Conservation (phyloP, 257 asterid species). For the Solanum pimpinellifolium region DNA sequence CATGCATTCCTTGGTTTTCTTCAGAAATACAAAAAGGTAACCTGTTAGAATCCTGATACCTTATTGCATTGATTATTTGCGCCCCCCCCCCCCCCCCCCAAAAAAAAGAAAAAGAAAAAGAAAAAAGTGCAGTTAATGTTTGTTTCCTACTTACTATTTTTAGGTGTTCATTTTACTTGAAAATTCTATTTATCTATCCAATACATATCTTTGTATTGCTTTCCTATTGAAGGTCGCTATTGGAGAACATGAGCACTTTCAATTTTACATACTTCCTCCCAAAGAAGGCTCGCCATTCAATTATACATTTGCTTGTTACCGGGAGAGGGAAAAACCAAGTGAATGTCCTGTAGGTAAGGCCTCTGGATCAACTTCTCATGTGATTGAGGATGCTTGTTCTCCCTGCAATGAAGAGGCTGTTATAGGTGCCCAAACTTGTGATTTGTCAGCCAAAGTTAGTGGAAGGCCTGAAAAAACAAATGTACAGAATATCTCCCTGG, state of each 20-base stretch:
- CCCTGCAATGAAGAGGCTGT: constrained; percentile 12
- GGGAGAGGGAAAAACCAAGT: constrained; percentile 9
- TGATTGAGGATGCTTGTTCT: constrained; percentile 19
- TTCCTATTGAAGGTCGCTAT: constrained; percentile 42
- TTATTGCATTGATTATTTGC: background rate
- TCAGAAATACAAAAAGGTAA: constrained; percentile 31
- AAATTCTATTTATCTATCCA: background rate
- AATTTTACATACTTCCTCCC: constrained; percentile 42
- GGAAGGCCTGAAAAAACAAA: constrained; percentile 12
- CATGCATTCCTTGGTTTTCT: constrained; percentile 28
- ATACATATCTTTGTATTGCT: background rate
- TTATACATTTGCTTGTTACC: constrained; percentile 21
- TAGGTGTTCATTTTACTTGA: background rate
- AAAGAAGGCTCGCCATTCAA: constrained; percentile 12
- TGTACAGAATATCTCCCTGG: constrained; percentile 4
- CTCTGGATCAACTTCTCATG: constrained; percentile 25
- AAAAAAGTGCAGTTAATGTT: background rate
- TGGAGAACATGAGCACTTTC: constrained; percentile 23
- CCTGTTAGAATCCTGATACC: background rate
- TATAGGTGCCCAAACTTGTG: constrained; percentile 14
- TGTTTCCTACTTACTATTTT: background rate
- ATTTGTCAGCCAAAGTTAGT: constrained; percentile 13
- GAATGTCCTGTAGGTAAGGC: constrained; percentile 20
- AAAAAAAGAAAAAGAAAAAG: too few species aligned
- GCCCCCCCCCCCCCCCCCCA: too few species aligned